Evolutionary conservation across 1,284 basidiomycete genomes (phyloP), one percentile per base, ranked within the genome.

Genomic region (Peniophora sp.): DNA sequence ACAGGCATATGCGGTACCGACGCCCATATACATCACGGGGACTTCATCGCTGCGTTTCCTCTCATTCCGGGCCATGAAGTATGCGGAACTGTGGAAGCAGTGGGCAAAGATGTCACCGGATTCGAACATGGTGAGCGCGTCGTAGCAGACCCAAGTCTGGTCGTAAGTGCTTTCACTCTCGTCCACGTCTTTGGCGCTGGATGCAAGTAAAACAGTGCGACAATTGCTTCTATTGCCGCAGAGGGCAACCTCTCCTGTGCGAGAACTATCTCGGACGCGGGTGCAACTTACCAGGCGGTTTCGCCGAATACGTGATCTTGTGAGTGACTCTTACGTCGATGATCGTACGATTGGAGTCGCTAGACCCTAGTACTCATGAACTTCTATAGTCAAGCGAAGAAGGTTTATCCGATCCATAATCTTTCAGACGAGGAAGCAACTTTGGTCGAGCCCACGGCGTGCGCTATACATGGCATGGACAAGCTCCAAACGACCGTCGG

Each of bases 391-490:
- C 50, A 74, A 72, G 67, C 68, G 48, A 68, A 71, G 60, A 78
- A 78, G 62, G 63, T 74, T 53, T 83, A 76, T 72, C 76, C 76
- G 64, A 78, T 83, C 67, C 63, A 78, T 55, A 79, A 82, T 65
- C 68, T 83, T 50, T 69, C 74, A 8, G 78, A 82, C 62, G 75
- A 79, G 60, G 78, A 82, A 59, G 75, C 79, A 2, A 79, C 76
- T 11, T 69, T 83, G 3, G 66, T 82, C 52, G 81, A 82, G 62
- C 79, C 79, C 36, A 77, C 79, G 3, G 76, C 79, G 43, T 83
- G 81, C 62, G 79, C 79, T 22, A 72, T 83, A 36, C 81, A 83
- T 65, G 80, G 79, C 22, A 69, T 81, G 55, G 80, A 83, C 68
- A 76, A 79, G 63, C 71, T 83, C 52, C 65, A 71, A 55, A 70